These are phyloP conservation scores for Hemisphaericaspora lyxosophila DNA, from an alignment of 1,139 yeast genomes.

Conservation along the genomic window DNA sequence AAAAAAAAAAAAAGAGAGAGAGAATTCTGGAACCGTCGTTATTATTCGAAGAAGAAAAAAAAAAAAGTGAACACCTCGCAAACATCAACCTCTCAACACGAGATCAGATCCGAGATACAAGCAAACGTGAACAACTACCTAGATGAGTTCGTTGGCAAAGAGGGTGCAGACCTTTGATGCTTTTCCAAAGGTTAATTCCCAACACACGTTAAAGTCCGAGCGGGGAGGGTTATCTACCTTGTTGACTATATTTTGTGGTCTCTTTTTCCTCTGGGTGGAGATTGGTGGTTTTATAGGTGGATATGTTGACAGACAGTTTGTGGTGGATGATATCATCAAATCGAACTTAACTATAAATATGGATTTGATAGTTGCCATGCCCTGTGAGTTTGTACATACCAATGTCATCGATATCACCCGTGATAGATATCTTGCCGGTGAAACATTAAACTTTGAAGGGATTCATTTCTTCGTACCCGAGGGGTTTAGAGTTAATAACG, in stretches of 20 bases:
- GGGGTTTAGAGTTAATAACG: constrained; percentile 42
- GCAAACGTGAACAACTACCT: background rate
- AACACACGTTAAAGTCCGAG: constrained; percentile 70
- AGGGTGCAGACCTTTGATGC: constrained; percentile 77
- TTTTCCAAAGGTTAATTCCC: constrained; percentile 80
- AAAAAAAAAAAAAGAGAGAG: background rate
- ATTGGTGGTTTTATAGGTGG: constrained; percentile 87
- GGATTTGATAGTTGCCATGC: constrained; percentile 81
- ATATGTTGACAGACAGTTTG: constrained; percentile 71
- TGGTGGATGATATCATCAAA: constrained; percentile 64
- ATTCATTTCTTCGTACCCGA: constrained; percentile 54
- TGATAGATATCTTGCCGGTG: constrained; percentile 77
- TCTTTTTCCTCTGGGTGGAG: constrained; percentile 82
- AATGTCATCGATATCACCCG: constrained; percentile 76
- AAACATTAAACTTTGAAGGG: constrained; percentile 68
- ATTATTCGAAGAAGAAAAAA: no score
- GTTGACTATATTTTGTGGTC: constrained; percentile 55
- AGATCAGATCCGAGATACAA: no score
- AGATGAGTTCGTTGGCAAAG: constrained; percentile 39
- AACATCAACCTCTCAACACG: constrained; percentile 2
- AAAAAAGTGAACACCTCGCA: constrained; percentile 4
- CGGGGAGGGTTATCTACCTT: constrained; percentile 81
- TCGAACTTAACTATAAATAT: constrained; percentile 68
- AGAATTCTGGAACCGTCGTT: no score
- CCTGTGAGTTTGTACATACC: constrained; percentile 74